phyloP scores from a whole-genome alignment of 2,329 filamentous ascomycete species.

The Aspergillus tamarii region DNA sequence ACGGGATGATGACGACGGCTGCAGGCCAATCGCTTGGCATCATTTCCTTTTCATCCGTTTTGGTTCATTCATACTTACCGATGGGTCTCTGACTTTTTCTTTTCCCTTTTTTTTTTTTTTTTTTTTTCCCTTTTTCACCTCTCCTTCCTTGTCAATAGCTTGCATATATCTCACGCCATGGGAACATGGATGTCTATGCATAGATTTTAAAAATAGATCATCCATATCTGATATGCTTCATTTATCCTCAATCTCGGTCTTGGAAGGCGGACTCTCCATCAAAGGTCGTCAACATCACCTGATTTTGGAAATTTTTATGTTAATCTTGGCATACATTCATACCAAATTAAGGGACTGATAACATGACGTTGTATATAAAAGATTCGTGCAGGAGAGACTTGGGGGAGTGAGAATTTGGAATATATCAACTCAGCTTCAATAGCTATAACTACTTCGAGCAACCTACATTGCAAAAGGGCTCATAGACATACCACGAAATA shows the following conservation, averaged over 20 bases:
- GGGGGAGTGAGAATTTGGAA: background rate
- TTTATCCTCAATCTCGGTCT: background rate
- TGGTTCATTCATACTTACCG: background rate
- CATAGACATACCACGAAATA: background rate
- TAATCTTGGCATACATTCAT: background rate
- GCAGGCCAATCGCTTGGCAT: constrained; percentile 9
- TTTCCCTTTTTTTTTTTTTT: background rate
- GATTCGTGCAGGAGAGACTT: background rate
- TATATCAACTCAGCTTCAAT: background rate
- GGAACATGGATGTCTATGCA: background rate
- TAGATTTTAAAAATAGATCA: constrained; percentile 2
- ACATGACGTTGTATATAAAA: background rate
- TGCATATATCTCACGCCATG: background rate
- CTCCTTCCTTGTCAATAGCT: background rate
- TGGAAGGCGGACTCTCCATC: background rate
- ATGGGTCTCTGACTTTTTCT: background rate
- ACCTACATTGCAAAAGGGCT: background rate
- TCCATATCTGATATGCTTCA: background rate
- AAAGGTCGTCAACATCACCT: background rate
- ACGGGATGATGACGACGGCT: constrained; percentile 17
- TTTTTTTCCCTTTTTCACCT: background rate
- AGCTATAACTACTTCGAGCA: background rate
- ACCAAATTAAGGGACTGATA: background rate
- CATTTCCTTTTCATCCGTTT: constrained; percentile 1
- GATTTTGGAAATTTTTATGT: background rate